Percentiles rank a stretch among this genome's conserved stretches.
Conservation (phyloP, 495 filamentous ascomycete genomes). For the Neurospora sp. region DNA sequence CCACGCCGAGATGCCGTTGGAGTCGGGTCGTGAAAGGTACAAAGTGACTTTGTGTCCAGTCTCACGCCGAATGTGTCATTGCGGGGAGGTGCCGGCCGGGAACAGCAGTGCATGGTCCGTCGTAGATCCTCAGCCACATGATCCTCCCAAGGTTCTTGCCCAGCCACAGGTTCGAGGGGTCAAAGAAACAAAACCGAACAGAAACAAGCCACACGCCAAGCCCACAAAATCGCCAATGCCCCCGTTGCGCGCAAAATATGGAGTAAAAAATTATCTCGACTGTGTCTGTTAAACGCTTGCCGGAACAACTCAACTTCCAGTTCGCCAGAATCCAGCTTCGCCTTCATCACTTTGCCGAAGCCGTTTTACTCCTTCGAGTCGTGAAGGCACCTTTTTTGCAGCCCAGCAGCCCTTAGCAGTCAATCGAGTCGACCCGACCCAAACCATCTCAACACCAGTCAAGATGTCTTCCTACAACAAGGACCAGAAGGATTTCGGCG, state of each 20-base stretch:
- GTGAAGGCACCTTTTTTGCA: constrained; percentile 37
- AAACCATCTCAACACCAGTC: constrained; percentile 25
- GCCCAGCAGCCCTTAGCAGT: constrained; percentile 1
- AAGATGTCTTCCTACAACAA: constrained; percentile 89
- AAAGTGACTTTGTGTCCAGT: neutral
- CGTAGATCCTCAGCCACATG: neutral
- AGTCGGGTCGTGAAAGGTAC: neutral
- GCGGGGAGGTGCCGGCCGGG: neutral
- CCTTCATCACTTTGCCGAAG: constrained; percentile 82
- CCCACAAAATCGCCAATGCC: constrained; percentile 9
- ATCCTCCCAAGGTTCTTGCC: neutral
- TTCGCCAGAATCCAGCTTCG: constrained; percentile 1
- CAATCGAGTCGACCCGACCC: neutral
- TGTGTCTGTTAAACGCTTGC: neutral
- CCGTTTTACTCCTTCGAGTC: constrained; percentile 48
- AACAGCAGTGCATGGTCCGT: neutral
- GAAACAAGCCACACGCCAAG: constrained; percentile 1
- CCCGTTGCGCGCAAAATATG: constrained; percentile 6
- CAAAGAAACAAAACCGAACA: neutral
- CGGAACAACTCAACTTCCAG: constrained; percentile 1
- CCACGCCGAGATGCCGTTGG: neutral
- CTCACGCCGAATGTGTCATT: constrained; percentile 30
- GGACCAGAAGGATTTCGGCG: constrained; percentile 81
- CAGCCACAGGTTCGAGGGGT: neutral
- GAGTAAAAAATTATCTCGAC: constrained; percentile 1